These are phyloP conservation scores for Geotrichum carabidarum DNA, from an alignment of 1,139 yeast genomes.

Conservation along the genomic window DNA sequence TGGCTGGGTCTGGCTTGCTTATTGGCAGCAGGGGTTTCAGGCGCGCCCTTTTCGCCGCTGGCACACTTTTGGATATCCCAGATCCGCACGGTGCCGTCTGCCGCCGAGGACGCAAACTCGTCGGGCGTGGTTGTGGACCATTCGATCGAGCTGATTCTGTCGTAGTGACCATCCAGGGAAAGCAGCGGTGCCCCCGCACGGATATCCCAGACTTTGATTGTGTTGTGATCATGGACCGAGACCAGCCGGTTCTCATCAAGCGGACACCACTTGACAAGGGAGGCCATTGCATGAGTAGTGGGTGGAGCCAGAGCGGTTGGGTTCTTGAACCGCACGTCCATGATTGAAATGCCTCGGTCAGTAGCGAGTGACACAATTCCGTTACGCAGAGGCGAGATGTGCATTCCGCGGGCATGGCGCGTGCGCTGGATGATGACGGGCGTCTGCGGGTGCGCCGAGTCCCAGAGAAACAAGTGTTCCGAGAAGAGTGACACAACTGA, in stretches of 20 bases:
- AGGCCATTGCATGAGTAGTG: constrained; percentile 37
- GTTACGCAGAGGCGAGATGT: constrained; percentile 46
- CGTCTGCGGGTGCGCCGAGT: constrained; percentile 50
- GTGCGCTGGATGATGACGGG: constrained; percentile 53
- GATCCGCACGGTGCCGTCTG: constrained; percentile 66
- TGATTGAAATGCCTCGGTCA: constrained; percentile 61
- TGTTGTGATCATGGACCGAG: constrained; percentile 57
- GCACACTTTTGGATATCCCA: constrained; percentile 53
- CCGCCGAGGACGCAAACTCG: constrained; percentile 60
- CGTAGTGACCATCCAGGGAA: constrained; percentile 53
- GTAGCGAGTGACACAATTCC: constrained; percentile 63
- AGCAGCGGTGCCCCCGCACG: constrained; percentile 51
- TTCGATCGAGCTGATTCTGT: constrained; percentile 51
- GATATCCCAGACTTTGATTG: constrained; percentile 70
- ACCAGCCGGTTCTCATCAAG: constrained; percentile 57
- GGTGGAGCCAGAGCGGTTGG: constrained; percentile 45
- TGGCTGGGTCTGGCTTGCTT: neutral
- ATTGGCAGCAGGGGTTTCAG: neutral
- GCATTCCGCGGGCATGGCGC: constrained; percentile 51
- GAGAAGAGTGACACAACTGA: constrained; percentile 56
- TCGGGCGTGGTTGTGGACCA: constrained; percentile 50
- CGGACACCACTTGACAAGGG: constrained; percentile 60
- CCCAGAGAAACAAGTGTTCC: constrained; percentile 68
- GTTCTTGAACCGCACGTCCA: constrained; percentile 52
- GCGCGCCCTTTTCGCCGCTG: neutral